A percentile compares a stretch with the other conserved stretches of the same genome.
Conservation (phyloP, 257 asterid genomes). For the Solanum sejunctum region DNA sequence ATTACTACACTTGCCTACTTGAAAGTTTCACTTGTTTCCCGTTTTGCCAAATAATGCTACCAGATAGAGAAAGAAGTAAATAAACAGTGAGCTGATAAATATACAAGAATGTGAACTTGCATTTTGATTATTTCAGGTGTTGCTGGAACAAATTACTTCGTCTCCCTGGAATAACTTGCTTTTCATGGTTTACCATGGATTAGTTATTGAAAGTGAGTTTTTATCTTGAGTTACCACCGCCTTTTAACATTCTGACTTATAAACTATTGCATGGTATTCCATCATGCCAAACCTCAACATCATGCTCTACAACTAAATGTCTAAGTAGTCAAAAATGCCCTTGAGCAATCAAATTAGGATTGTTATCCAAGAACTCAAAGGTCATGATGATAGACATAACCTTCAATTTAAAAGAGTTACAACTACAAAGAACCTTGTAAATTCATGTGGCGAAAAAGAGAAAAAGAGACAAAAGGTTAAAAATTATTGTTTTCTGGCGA, state of each 20-base stretch:
- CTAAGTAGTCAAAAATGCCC: neutral
- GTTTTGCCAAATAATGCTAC: neutral
- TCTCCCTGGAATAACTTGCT: conserved; percentile 93
- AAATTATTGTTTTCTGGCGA: neutral
- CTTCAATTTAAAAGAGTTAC: neutral
- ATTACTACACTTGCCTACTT: neutral
- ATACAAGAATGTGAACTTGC: neutral
- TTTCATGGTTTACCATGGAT: conserved; percentile 88
- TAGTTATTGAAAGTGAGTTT: conserved; percentile 75
- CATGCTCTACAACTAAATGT: neutral
- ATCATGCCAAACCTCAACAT: neutral
- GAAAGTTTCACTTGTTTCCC: neutral
- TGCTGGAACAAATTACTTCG: conserved; percentile 71
- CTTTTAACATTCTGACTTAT: neutral
- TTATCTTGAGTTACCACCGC: neutral
- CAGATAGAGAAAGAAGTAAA: neutral
- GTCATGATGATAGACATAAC: neutral
- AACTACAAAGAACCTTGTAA: neutral
- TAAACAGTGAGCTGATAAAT: neutral
- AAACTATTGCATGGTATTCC: neutral
- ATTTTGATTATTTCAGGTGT: conserved; percentile 49
- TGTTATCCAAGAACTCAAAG: neutral
- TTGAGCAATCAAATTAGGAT: neutral
- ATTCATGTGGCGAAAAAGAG: neutral
- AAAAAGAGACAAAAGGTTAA: neutral